Percentiles rank a stretch among this genome's conserved stretches.
phyloP scores from a whole-genome alignment of 2,329 filamentous ascomycete genomes.

The Didymella keratinophila region DNA sequence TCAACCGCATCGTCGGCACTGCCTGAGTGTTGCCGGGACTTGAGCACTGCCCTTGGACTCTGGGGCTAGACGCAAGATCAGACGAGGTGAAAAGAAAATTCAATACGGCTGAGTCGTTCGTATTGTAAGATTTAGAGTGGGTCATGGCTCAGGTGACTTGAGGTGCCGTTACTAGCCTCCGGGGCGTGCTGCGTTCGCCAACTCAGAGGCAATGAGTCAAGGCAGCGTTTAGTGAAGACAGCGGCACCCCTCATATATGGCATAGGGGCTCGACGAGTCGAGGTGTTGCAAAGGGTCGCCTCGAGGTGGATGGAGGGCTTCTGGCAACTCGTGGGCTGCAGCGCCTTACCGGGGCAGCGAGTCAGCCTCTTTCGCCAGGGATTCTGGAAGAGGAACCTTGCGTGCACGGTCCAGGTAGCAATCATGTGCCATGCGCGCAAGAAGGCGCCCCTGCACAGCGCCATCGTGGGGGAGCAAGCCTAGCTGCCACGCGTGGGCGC shows the following conservation, averaged over 20 bases:
- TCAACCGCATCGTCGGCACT: conserved; percentile 7
- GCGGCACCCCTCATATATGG: conserved; percentile 7
- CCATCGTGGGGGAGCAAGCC: conserved; percentile 24
- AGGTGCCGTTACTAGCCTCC: conserved; percentile 9
- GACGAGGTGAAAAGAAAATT: conserved; percentile 9
- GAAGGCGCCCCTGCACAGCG: conserved; percentile 19
- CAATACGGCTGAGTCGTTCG: conserved; percentile 39
- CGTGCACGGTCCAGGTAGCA: conserved; percentile 30
- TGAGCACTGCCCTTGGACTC: conserved; percentile 13
- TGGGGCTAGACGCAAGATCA: conserved; percentile 26
- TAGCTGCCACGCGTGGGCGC: conserved; percentile 30
- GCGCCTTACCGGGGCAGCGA: conserved; percentile 28
- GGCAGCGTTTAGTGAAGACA: conserved; percentile 21
- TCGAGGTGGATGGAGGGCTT: background rate
- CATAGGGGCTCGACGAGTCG: conserved; percentile 4
- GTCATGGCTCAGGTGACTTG: conserved; percentile 10
- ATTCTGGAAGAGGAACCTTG: conserved; percentile 46
- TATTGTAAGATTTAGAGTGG: conserved; percentile 28
- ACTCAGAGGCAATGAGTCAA: conserved; percentile 7
- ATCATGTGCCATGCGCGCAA: conserved; percentile 41
- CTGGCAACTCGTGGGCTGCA: conserved; percentile 9
- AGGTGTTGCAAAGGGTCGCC: background rate
- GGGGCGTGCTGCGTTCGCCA: conserved; percentile 2
- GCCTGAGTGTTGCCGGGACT: conserved; percentile 3
- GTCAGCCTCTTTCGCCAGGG: conserved; percentile 41